Conservation (phyloP, 306 rosid genomes). For the Prunus padus region DNA sequence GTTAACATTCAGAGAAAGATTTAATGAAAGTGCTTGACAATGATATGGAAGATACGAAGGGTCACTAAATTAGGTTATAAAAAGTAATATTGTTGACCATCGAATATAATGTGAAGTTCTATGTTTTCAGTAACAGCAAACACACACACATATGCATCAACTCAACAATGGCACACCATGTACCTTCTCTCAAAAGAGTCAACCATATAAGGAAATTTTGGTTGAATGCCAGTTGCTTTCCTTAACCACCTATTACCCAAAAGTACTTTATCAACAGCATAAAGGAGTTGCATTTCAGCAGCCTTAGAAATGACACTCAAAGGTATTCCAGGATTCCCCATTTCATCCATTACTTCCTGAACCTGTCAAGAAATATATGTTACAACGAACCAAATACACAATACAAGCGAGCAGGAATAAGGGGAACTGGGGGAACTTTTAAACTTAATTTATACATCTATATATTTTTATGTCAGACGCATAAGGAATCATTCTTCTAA, state of each 20-base stretch:
- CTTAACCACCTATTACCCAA: conserved; percentile 97
- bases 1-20: background rate
- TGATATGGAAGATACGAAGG: background rate
- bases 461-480: background rate
- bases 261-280: conserved; percentile 72
- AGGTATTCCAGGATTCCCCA: conserved; percentile 89
- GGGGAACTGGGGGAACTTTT: background rate
- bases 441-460: background rate
- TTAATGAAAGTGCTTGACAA: background rate
- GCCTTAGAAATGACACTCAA: conserved; percentile 88
- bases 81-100: background rate
- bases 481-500: background rate
- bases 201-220: conserved; percentile 89
- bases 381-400: conserved; percentile 1
- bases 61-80: background rate
- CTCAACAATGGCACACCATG: conserved; percentile 4
- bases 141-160: background rate
- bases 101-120: background rate
- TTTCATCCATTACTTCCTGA: conserved; percentile 90
- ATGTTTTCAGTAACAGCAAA: background rate
- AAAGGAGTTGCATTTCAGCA: conserved; percentile 87
- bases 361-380: conserved; percentile 50
- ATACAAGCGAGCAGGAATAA: background rate
- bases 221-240: conserved; percentile 93
- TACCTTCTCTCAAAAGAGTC: conserved; percentile 98